Evolutionary conservation across 2,329 filamentous ascomycete species (phyloP).

Genomic region (Scedosporium apiospermum): DNA sequence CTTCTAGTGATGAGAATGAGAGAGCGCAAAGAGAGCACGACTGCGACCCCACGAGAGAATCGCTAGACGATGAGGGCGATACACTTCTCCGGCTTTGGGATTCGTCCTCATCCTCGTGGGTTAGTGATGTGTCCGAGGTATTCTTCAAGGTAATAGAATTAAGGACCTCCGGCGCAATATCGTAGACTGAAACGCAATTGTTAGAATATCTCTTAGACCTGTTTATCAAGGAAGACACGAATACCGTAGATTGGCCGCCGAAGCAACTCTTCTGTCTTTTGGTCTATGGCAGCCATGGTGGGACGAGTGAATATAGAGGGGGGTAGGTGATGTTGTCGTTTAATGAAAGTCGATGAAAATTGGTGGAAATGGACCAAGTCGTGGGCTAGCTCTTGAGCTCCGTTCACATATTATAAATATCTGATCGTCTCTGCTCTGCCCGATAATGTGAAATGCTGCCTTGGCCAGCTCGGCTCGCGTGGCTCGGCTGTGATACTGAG

Average conservation of each 20-base stretch:
- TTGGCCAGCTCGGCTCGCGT: too few relatives aligned
- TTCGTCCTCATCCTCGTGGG: not conserved
- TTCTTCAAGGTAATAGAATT: conserved; percentile 2
- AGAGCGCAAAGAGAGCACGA: conserved; percentile 74
- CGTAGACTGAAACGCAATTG: not conserved
- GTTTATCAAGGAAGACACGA: too few relatives aligned
- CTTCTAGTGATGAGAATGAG: conserved; percentile 60
- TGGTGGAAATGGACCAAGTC: too few relatives aligned
- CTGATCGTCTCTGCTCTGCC: too few relatives aligned
- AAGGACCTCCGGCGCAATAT: conserved; percentile 4
- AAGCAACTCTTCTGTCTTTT: conserved; percentile 2
- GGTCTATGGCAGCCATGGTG: not conserved
- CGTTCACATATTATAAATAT: too few relatives aligned
- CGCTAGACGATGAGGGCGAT: conserved; percentile 11
- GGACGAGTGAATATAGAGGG: not conserved
- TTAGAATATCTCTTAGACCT: not conserved
- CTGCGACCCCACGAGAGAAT: conserved; percentile 51
- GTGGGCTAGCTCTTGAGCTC: too few relatives aligned
- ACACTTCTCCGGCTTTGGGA: not conserved
- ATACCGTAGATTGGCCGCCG: conserved; percentile 5
- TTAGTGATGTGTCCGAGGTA: not conserved
- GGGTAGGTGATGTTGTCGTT: not conserved
- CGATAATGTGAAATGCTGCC: too few relatives aligned
- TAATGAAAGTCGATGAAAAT: too few relatives aligned
- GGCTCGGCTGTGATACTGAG: too few relatives aligned